Base-by-base conservation (phyloP, 306 rosid genomes). In the Mimosa pudica region DNA sequence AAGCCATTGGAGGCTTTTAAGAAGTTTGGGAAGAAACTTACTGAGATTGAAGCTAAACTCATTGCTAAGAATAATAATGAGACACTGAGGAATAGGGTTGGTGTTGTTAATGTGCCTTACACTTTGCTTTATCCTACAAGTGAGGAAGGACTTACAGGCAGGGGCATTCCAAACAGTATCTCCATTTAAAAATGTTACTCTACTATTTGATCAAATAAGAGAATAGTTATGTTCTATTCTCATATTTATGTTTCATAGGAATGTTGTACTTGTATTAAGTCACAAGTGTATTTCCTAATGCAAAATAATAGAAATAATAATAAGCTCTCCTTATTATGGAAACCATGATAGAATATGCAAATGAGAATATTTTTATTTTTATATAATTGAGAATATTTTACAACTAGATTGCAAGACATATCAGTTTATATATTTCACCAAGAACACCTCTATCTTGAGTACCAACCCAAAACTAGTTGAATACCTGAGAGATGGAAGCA, bases 1-100 rank as follows among this genome's bases (percentile, higher is more conserved):
- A 58, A 61, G 41, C 76, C 85, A 55, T 46, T 77, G 6, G 71
- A 82, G 11, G 85, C 82, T 2, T 82, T 82, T 55, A 66, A 77
- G 79, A 77, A 60, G 71, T 82, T 82, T 36, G 82, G 82, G 6
- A 76, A 65, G 58, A 77, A 55, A 38, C 70, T 82, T 30, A n/a
- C 46, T 1, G 82, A 77, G 2, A 82, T 77, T 65, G 85, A 82
- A 67, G 6, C 55, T 13, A 82, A 11, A 2, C 65, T 82, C 3
- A 5, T 5, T 0, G 35, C 38, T 13, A 82, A 44, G 71, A 82
- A 82, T 75, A 55, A 35, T 0, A 72, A 82, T 14, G 79, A n/a
- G 64, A 44, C 44, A 7, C 2, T 82, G 82, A 77, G 49, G 41
- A 82, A 82, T 38, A 67, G 82, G 63, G 63, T 18, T 18, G 33